Evolutionary conservation across 2,329 filamentous ascomycete genomes (phyloP), one percentile per base, ranked within the genome.

Genomic region (Pyricularia sp.): DNA sequence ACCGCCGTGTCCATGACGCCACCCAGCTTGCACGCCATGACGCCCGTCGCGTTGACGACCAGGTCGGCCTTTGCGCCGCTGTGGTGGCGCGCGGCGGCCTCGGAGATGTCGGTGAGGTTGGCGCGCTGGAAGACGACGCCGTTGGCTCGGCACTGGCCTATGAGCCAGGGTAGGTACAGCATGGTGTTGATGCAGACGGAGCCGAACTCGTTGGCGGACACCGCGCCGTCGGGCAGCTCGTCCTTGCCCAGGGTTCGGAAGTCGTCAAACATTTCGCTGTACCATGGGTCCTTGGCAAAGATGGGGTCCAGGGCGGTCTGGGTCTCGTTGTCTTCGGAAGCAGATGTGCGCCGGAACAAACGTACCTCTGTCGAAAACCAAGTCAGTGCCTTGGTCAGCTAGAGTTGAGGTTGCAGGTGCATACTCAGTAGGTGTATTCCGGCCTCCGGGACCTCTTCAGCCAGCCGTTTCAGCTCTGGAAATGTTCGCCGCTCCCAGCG

Each of bases 161-260:
- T 82, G 0, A 98, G 88, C 88, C 92, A 97, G 4, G 92, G 88
- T 2, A 97, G 87, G 79, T 97, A 98, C 69, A 97, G 80, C 61
- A 91, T 88, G 0, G 92, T 92, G 80, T 98, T 97, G 77, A 97
- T 94, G 80, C 94, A 97, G 59, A 97, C 89, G 0, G 92, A 94
- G 9, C 87, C 92, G 78, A 95, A 97, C 69, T 85, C 83, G 67
- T 87, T 91, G 28, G 88, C 93, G 12, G 90, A 90, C 70, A 93
- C 89, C 68, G 90, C 86, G 23, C 86, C 91, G 0, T 81, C 73
- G 0, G 87, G 86, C 1, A 97, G 80, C 72, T 90, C 83, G 11
- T 81, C 78, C 42, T 83, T 77, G 4, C 84, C 76, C 3, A 94
- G 78, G 69, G 88, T 80, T 70, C 86, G 85, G 78, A 89, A 94